A percentile compares a stretch with the other conserved stretches of the same genome.
phyloP scores from a whole-genome alignment of 2,329 filamentous ascomycete species.

The Ceratocystis ficicola region DNA sequence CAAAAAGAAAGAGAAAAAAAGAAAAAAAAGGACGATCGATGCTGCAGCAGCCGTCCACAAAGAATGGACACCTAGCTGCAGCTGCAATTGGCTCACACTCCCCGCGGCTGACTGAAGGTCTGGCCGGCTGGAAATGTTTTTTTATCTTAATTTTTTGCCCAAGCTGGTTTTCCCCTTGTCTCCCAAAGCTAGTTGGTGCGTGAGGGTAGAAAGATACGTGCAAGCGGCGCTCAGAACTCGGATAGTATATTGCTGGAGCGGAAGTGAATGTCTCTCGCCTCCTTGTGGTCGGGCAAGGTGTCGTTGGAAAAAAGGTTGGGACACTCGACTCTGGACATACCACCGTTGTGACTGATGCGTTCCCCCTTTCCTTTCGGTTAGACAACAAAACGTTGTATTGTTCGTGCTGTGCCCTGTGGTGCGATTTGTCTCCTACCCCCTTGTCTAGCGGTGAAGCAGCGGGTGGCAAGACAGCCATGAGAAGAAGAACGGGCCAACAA shows the following conservation, averaged over 20 bases:
- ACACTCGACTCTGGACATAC: neutral
- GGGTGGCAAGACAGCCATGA: neutral
- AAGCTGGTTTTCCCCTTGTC: neutral
- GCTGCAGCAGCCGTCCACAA: conserved; percentile 4
- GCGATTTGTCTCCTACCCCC: neutral
- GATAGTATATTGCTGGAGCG: neutral
- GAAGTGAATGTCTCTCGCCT: neutral
- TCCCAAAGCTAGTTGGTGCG: neutral
- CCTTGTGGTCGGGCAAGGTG: neutral
- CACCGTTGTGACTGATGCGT: neutral
- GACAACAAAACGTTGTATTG: neutral
- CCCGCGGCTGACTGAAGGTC: neutral
- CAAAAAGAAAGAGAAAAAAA: too few relatives aligned
- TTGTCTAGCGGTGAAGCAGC: neutral
- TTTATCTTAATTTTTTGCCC: neutral
- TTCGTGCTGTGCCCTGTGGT: too few relatives aligned
- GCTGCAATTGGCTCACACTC: neutral
- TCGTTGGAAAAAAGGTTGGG: neutral
- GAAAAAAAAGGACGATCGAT: conserved; percentile 5
- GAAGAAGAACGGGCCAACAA: neutral
- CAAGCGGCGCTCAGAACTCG: neutral
- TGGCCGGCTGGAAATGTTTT: neutral
- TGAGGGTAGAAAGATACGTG: neutral
- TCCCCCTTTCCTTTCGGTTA: neutral
- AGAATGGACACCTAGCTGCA: conserved; percentile 12